Evolutionary conservation across 768 basidiomycete species (phyloP), one percentile per base, ranked within the genome.

Genomic region (Russula abietina): DNA sequence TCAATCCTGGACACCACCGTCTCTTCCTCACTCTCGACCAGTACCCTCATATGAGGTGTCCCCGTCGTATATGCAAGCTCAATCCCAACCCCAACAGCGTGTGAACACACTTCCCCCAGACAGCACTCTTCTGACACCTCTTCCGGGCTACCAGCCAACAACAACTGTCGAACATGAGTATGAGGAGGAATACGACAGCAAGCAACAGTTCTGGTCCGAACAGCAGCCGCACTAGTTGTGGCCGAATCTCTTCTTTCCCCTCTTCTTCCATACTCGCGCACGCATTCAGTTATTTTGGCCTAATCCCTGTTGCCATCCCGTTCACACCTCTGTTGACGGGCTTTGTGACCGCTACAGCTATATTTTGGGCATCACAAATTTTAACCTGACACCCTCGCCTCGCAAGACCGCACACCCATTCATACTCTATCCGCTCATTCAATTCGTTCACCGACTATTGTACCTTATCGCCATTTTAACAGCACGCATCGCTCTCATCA

Each of bases 101-200:
- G 57, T 69, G 60, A 65, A 65, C 53, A 59, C 71, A 48, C 76
- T 89, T 32, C 82, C 85, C 19, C 74, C 82, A 33, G 81, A 84
- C 69, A 88, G 84, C 73, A 88, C 85, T 28, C 77, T 90, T 58
- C 75, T 89, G 64, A 89, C 87, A 36, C 86, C 88, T n/a, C 76
- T 88, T 22, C 78, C 83, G 4, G 81, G 84, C 24, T 87, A 85
- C 68, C 79, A 80, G 63, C 69, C 75, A 9, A 67, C 78, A 50
- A 12, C 58, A 50, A 12, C 58, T 32, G 71, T 24, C 12, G 63
- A 64, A 56, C 80, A 60, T 17, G 66, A 70, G 39, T 53, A 55
- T 16, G 70, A 70, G 12, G 65, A 69, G 32, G 66, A 63, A 39
- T 52, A 59, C 39, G 56, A 58, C 38, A 33, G n/a, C 32, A 63